Conservation (phyloP, 176 grass and related monocot genomes). For the Coix lacrymajobi region DNA sequence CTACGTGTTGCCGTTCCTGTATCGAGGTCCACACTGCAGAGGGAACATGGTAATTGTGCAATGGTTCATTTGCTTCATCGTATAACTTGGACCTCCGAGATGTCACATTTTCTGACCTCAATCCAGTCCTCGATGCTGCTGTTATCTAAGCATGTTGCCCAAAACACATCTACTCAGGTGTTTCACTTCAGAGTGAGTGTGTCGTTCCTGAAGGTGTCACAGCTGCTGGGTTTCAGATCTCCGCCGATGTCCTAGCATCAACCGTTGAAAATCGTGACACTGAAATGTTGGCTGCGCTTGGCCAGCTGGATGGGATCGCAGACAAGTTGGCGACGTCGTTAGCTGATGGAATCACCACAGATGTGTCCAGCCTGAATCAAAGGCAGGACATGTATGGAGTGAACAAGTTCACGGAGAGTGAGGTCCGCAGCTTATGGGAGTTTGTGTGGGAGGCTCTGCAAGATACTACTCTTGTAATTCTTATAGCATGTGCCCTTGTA, state of each 20-base stretch:
- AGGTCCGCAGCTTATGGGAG: constrained; percentile 43
- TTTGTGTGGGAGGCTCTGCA: constrained; percentile 63
- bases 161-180: constrained; percentile 42
- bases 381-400: constrained; percentile 50
- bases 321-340: constrained; percentile 46
- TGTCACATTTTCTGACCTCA: constrained; percentile 2
- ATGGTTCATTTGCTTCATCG: constrained; percentile 13
- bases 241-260: constrained; percentile 45
- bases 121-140: constrained; percentile 1
- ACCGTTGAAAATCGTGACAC: constrained; percentile 47
- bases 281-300: constrained; percentile 33
- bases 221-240: constrained; percentile 56
- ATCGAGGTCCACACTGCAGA: constrained; percentile 53
- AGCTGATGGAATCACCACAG: constrained; percentile 32
- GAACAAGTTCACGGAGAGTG: constrained; percentile 57
- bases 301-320: constrained; percentile 32
- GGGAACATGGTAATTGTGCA: constrained; percentile 43
- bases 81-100: not conserved
- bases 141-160: constrained; percentile 31
- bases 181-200: constrained; percentile 30
- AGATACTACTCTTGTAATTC: constrained; percentile 56
- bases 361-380: constrained; percentile 20
- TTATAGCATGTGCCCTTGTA: constrained; percentile 52
- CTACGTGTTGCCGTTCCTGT: constrained; percentile 39
- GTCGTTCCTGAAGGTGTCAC: constrained; percentile 36